Base-by-base conservation (phyloP, 2,329 filamentous ascomycete genomes). In the Curvularia sp. region DNA sequence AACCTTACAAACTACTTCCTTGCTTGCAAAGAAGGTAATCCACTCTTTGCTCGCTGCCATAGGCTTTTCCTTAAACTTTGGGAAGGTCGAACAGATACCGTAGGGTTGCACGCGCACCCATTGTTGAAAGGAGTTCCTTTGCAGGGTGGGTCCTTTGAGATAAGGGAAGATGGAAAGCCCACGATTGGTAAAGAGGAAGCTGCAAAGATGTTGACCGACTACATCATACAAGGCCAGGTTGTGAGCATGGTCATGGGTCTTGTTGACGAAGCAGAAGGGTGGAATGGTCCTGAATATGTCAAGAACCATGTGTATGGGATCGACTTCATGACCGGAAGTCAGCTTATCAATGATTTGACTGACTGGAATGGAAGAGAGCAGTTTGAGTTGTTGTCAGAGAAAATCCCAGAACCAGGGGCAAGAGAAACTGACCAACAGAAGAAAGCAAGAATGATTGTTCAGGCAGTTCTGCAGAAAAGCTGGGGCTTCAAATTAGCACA, bases 191-290 rank as follows among this genome's bases (percentile, higher is more conserved):
- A 77, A 38, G 75, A 69, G 53, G 75, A 82, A 61, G n/a, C 35
- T 39, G 35, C 15, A 39, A 39, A 39, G 35, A 39, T 39, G 35
- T 75, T 86, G 65, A 82, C 81, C 2, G 84, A 87, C 64, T 87
- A 87, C 61, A 85, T 86, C 55, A 81, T 83, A 41, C 84, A 87
- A 60, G 84, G 83, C 3, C 84, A 86, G 59, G 82, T 77, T 3
- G 79, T 85, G 61, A 79, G 77, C 6, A 73, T 83, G 71, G 84
- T 82, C 0, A 81, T 85, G 80, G 79, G 81, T 1, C 78, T 84
- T 5, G 66, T 85, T 0, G 84, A 86, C 59, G 74, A 79, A 3
- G 79, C 81, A 30, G 80, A 79, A 30, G 75, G 69, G 0, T 87
- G 85, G 85, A 72, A 87, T 65, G 84, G 85, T 1, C 84, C 85